Conservation (phyloP, 208 protist species). For the Leishmania braziliensis region DNA sequence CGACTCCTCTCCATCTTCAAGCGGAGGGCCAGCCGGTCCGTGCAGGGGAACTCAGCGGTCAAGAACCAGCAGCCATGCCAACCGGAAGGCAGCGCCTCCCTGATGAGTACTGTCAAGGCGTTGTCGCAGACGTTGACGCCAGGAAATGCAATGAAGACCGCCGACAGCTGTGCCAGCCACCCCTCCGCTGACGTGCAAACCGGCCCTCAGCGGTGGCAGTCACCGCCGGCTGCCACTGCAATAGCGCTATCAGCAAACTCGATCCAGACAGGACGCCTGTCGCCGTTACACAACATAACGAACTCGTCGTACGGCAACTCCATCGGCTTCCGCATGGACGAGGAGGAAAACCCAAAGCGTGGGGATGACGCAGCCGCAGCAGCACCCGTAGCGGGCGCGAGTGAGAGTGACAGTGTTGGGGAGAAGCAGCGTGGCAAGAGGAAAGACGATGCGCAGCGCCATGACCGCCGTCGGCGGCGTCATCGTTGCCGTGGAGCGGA, state of each 20-base stretch:
- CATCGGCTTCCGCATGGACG: constrained; percentile 12
- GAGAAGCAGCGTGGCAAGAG: background rate
- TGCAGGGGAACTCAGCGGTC: background rate
- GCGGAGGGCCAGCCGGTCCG: background rate
- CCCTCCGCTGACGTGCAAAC: background rate
- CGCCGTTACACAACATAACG: background rate
- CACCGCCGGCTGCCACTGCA: background rate
- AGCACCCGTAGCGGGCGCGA: background rate
- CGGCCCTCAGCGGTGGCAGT: background rate
- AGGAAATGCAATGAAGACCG: too few relatives aligned
- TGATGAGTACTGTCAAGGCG: too few relatives aligned
- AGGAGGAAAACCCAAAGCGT: background rate
- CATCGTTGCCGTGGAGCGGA: background rate
- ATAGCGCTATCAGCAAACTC: background rate
- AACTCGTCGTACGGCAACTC: constrained; percentile 10
- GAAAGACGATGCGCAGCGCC: background rate
- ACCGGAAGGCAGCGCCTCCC: background rate
- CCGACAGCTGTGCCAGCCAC: background rate
- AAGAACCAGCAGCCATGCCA: background rate
- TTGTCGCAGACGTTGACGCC: background rate
- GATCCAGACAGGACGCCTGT: background rate
- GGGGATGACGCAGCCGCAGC: background rate
- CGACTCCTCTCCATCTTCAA: constrained; percentile 22
- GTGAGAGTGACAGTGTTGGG: background rate
- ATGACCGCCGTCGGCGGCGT: background rate